Evolutionary conservation across 2,329 filamentous ascomycete species (phyloP), one percentile per base, ranked within the genome.

Genomic region (Neonectria ditissima): DNA sequence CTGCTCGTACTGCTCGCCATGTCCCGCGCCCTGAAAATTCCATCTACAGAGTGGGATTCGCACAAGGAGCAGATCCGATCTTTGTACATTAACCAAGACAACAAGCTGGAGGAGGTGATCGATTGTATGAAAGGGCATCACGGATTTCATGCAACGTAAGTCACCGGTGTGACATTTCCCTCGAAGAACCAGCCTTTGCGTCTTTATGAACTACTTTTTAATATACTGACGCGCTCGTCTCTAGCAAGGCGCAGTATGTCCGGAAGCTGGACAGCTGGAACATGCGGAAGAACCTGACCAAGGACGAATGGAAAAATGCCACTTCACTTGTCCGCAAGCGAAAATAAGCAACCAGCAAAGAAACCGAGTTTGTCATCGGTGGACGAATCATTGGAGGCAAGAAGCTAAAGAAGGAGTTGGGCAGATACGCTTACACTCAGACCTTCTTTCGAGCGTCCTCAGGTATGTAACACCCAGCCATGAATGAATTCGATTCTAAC

Each of bases 211-310:
- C 22, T 47, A 8, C 24, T 28, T 26, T 4, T 13, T 26, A 16
- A 7, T n/a, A 16, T 18, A 2, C 22, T 10, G 22, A 28, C 24
- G 0, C 10, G 13, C 5, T 30, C 45, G 2, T 26, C 16, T 11
- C 0, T 18, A 67, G 59, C 0, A 66, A 24, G 0, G 3, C 59
- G 1, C 65, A 67, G 9, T 67, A 57, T 4, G 59, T 67, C 13
- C 63, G 63, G 0, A 52, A 51, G 44, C n/a, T 67, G 9, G 32
- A 32, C 5, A 26, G 20, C 0, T 67, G 63, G 63, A 63, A 64
- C 0, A 6, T 67, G 16, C 24, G 54, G n/a, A 67, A 67, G 43
- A 57, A 66, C 1, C 26, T 11, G 0, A 66, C 32, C 0, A 59
- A 20, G 14, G 30, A 57, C 1, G 20, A 67, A 3, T 67, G 65